These are phyloP conservation scores for Annulohypoxylon stygium DNA, from an alignment of 495 filamentous ascomycete genomes.

Conservation along the genomic window DNA sequence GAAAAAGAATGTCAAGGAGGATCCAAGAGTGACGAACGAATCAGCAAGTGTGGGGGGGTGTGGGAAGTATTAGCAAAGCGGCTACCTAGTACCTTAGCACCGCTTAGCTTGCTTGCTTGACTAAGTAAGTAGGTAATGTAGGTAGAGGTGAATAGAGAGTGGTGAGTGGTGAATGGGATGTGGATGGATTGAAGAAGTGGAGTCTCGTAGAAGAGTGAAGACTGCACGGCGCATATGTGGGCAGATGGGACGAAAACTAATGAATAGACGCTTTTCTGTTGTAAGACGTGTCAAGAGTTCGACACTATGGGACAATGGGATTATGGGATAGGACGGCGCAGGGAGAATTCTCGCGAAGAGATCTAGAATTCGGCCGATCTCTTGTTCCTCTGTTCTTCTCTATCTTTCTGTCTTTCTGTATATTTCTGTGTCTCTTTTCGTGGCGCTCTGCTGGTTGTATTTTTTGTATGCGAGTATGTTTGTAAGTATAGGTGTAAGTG, in stretches of 20 bases:
- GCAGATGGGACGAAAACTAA: slow-evolving; percentile 48
- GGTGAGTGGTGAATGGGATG: slow-evolving; percentile 29
- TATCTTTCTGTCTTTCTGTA: too few species aligned
- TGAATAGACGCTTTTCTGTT: slow-evolving; percentile 45
- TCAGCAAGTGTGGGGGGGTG: slow-evolving; percentile 48
- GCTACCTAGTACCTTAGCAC: slow-evolving; percentile 43
- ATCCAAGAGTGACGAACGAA: slow-evolving; percentile 50
- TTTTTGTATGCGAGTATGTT: not conserved
- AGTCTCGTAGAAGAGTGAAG: slow-evolving; percentile 33
- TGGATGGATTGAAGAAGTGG: slow-evolving; percentile 47
- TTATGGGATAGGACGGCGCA: slow-evolving; percentile 36
- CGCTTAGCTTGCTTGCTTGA: slow-evolving; percentile 39
- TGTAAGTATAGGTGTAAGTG: too few species aligned
- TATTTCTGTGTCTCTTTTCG: slow-evolving; percentile 5
- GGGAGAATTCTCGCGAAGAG: slow-evolving; percentile 45
- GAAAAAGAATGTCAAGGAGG: slow-evolving; percentile 49
- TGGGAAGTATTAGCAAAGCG: slow-evolving; percentile 49
- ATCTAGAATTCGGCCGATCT: slow-evolving; percentile 46
- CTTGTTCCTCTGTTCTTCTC: not conserved
- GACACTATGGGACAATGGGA: slow-evolving; percentile 31
- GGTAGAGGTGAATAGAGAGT: slow-evolving; percentile 22
- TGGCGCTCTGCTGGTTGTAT: slow-evolving; percentile 16
- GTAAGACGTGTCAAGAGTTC: slow-evolving; percentile 48
- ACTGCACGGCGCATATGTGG: slow-evolving; percentile 46
- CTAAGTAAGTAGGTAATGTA: slow-evolving; percentile 2